phyloP scores from a whole-genome alignment of 2,329 filamentous ascomycete genomes.

The Canariomyces notabilis region DNA sequence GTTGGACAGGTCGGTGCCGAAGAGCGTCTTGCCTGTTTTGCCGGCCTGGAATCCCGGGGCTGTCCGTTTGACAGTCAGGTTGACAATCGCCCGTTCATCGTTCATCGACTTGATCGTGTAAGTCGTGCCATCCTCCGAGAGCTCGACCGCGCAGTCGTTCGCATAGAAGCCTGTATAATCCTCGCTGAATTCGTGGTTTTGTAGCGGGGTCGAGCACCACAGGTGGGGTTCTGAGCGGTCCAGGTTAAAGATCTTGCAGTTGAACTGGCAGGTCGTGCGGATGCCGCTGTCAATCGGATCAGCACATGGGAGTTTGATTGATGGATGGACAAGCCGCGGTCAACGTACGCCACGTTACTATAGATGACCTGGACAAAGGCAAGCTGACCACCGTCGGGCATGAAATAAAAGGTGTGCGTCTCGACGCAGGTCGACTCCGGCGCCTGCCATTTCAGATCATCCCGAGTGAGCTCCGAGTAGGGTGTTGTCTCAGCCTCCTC shows the following conservation, averaged over 20 bases:
- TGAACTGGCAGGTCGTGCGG: slow-evolving; percentile 88
- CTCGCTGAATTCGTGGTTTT: slow-evolving; percentile 77
- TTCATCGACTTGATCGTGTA: slow-evolving; percentile 90
- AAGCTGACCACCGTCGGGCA: slow-evolving; percentile 69
- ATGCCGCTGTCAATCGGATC: slow-evolving; percentile 61
- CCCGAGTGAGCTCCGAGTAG: slow-evolving; percentile 71
- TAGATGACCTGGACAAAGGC: slow-evolving; percentile 90
- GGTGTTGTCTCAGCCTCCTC: slow-evolving; percentile 72
- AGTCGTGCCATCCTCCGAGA: slow-evolving; percentile 74
- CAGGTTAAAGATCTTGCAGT: slow-evolving; percentile 81
- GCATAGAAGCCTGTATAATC: slow-evolving; percentile 81
- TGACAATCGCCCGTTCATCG: slow-evolving; percentile 75
- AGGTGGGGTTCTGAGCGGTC: slow-evolving; percentile 67
- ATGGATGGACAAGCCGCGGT: slow-evolving; percentile 31
- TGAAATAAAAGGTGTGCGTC: slow-evolving; percentile 91
- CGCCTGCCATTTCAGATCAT: slow-evolving; percentile 77
- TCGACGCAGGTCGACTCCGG: slow-evolving; percentile 86
- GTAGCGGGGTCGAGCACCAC: slow-evolving; percentile 78
- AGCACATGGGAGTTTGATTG: not conserved
- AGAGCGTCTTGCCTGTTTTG: slow-evolving; percentile 76
- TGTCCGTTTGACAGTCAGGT: slow-evolving; percentile 71
- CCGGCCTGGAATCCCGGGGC: slow-evolving; percentile 82
- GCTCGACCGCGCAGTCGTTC: slow-evolving; percentile 75
- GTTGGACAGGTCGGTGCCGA: slow-evolving; percentile 75
- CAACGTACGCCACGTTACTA: slow-evolving; percentile 93